A percentile compares a stretch with the other conserved stretches of the same genome.
Evolutionary conservation across 2,329 filamentous ascomycete genomes (phyloP).

Genomic region (Coniochaeta sp.): DNA sequence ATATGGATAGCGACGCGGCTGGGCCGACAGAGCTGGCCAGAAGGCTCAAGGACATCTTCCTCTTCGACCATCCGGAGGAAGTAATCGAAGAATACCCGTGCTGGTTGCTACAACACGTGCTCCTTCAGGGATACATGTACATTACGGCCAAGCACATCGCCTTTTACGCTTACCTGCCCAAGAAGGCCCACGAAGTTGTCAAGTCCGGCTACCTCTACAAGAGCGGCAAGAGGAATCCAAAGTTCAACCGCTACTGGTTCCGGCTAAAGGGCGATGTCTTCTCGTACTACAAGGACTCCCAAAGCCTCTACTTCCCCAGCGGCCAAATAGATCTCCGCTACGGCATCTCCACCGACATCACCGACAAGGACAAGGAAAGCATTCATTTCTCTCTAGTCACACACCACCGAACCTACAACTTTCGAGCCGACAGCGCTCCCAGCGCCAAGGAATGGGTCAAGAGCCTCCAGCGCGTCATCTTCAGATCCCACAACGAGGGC

Average conservation of each 20-base stretch:
- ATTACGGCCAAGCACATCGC: constrained; percentile 89
- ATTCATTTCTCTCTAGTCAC: constrained; percentile 76
- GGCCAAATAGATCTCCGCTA: constrained; percentile 91
- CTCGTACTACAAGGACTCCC: constrained; percentile 78
- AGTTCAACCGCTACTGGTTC: constrained; percentile 90
- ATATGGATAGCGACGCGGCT: constrained; percentile 24
- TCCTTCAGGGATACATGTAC: constrained; percentile 93
- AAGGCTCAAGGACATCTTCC: constrained; percentile 76
- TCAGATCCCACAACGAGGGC: constrained; percentile 90
- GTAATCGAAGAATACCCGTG: constrained; percentile 92
- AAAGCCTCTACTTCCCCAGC: constrained; percentile 83
- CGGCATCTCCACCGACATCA: constrained; percentile 76
- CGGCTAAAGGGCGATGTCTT: constrained; percentile 85
- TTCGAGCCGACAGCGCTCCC: constrained; percentile 77
- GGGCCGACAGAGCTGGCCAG: constrained; percentile 56
- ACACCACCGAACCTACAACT: constrained; percentile 75
- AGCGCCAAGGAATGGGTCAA: constrained; percentile 98
- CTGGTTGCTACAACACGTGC: constrained; percentile 84
- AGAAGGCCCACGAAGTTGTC: constrained; percentile 72
- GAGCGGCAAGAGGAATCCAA: constrained; percentile 79
- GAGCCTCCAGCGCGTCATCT: constrained; percentile 87
- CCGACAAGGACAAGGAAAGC: constrained; percentile 70
- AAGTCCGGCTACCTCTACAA: constrained; percentile 89
- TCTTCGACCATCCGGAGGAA: constrained; percentile 73
- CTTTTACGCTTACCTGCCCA: constrained; percentile 95